Conservation (phyloP, 164 flowering plant genomes). For the Piper betle region DNA sequence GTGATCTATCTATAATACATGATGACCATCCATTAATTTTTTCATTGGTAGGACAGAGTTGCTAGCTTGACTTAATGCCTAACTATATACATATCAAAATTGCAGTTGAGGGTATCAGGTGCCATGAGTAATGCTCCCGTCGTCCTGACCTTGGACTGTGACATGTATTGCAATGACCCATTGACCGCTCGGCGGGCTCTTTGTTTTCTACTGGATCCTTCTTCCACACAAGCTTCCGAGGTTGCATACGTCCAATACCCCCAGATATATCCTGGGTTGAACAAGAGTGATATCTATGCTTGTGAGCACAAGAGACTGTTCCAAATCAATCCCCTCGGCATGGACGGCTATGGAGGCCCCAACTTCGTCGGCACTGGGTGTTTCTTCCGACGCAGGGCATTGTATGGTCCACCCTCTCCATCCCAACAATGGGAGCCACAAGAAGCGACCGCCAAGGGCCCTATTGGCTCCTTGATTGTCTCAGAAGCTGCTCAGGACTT, state of each 20-base stretch:
- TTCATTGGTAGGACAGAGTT: too few relatives aligned
- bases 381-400: constrained; percentile 37
- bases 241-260: constrained; percentile 53
- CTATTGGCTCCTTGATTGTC: background rate
- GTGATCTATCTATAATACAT: too few relatives aligned
- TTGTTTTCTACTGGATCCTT: constrained; percentile 34
- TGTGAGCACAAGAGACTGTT: constrained; percentile 21
- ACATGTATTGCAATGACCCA: constrained; percentile 57
- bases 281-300: constrained; percentile 33
- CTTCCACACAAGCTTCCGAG: constrained; percentile 2
- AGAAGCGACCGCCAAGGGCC: background rate
- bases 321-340: constrained; percentile 29
- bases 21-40: too few relatives aligned
- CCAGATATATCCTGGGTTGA: constrained; percentile 32
- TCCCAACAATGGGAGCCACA: background rate
- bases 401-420: constrained; percentile 34
- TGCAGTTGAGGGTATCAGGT: constrained; percentile 22
- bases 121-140: constrained; percentile 48
- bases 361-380: constrained; percentile 47
- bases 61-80: too few relatives aligned
- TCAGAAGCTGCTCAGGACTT: background rate
- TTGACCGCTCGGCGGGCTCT: constrained; percentile 28
- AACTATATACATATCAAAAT: background rate
- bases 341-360: constrained; percentile 46
- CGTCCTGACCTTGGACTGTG: constrained; percentile 46